These are phyloP conservation scores for Aspergillus pseudoglaucus DNA, from an alignment of 2,329 filamentous ascomycete genomes.

Conservation along the genomic window DNA sequence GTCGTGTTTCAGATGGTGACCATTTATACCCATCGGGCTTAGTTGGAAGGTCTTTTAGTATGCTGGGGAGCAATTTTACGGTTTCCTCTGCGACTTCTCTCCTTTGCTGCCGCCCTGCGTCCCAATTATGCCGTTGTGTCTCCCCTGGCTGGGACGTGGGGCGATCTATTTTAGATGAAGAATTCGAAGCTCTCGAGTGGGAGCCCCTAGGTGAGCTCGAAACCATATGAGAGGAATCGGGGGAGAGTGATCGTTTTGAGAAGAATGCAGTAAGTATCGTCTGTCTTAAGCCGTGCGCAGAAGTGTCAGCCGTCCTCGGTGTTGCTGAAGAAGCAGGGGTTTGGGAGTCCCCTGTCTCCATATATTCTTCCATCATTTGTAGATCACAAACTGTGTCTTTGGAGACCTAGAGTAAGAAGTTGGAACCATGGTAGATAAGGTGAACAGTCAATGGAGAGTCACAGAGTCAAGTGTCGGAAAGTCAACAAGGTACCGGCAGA, in stretches of 20 bases:
- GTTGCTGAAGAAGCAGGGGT: not conserved
- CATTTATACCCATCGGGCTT: not conserved
- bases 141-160: no score
- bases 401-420: no score
- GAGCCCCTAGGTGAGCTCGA: not conserved
- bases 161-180: not conserved
- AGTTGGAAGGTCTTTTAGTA: slow-evolving; percentile 15
- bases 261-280: not conserved
- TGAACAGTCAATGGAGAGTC: no score
- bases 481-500: not conserved
- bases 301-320: not conserved
- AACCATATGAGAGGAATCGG: not conserved
- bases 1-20: not conserved
- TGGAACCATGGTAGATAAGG: no score
- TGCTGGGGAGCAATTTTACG: slow-evolving; percentile 39
- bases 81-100: slow-evolving; percentile 43
- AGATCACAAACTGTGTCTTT: not conserved
- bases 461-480: no score
- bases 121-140: not conserved
- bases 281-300: slow-evolving; percentile 1
- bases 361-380: not conserved
- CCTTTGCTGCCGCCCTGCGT: not conserved
- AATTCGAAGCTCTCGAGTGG: not conserved
- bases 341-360: not conserved
- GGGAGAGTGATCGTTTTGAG: not conserved